Percentiles rank a stretch among this genome's conserved stretches.
Conservation (phyloP, 2,329 filamentous ascomycete genomes). For the Ophiostoma quercus region DNA sequence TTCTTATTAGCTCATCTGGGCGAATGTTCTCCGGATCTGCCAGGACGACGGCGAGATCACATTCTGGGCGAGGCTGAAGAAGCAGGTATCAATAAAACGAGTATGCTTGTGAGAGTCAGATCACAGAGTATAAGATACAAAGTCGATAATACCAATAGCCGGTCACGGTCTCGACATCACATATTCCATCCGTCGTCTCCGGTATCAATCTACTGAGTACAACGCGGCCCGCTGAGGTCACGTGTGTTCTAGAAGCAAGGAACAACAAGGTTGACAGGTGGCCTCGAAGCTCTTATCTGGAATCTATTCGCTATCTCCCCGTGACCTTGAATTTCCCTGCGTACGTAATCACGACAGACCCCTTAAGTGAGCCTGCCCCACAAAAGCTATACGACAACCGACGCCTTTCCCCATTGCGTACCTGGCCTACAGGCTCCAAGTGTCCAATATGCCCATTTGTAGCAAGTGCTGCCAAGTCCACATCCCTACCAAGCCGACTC, state of each 20-base stretch:
- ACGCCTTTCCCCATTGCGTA: background rate
- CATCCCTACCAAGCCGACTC: constrained; percentile 10
- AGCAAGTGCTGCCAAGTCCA: background rate
- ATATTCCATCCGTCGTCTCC: background rate
- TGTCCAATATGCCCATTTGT: constrained; percentile 5
- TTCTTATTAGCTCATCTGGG: background rate
- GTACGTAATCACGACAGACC: background rate
- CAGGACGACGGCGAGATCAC: background rate
- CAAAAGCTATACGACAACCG: constrained; percentile 1
- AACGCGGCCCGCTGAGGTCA: background rate
- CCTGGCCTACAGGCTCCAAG: constrained; percentile 5
- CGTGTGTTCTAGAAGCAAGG: constrained; percentile 12
- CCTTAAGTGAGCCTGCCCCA: background rate
- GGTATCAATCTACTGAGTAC: background rate
- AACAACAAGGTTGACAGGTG: constrained; percentile 5
- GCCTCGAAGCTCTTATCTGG: background rate
- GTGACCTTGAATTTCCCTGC: background rate
- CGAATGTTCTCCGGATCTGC: background rate
- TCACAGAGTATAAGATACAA: too few species aligned
- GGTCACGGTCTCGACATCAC: background rate
- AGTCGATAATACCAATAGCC: too few species aligned
- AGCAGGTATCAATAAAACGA: too few species aligned
- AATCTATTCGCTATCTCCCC: background rate
- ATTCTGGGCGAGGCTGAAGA: background rate
- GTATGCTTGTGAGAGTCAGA: too few species aligned